These are phyloP conservation scores for Solanum clarkiae DNA, from an alignment of 257 asterid genomes.

Conservation along the genomic window DNA sequence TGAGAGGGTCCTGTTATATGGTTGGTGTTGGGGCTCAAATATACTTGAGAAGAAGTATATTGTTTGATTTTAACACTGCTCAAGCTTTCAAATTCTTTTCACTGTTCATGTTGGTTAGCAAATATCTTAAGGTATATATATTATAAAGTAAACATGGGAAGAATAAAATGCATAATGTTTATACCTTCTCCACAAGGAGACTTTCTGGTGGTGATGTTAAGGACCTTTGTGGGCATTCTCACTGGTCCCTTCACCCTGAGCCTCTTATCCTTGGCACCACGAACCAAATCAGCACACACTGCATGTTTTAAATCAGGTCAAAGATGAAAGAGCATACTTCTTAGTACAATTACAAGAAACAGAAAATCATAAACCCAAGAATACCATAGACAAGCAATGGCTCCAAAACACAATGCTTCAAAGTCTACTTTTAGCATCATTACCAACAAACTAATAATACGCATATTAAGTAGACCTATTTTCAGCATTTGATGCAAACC, in stretches of 20 bases:
- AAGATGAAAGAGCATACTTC: neutral
- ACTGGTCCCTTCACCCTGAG: conserved; percentile 66
- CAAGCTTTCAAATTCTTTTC: neutral
- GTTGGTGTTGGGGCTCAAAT: neutral
- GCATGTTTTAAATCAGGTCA: neutral
- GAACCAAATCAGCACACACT: conserved; percentile 42
- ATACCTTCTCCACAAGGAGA: conserved; percentile 66
- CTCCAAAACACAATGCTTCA: neutral
- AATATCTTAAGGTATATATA: neutral
- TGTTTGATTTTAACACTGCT: neutral
- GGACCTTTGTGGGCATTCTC: conserved; percentile 67
- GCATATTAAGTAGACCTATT: neutral
- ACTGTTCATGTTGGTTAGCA: neutral
- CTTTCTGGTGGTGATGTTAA: conserved; percentile 55
- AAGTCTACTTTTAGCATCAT: neutral
- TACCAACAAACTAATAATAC: neutral
- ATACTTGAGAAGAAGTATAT: neutral
- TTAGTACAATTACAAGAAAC: neutral
- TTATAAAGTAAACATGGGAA: neutral
- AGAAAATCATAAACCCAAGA: neutral
- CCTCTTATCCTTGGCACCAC: conserved; percentile 59
- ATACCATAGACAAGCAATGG: neutral
- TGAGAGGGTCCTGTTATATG: neutral
- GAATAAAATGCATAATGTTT: neutral
- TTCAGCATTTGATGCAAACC: neutral